Conservation (phyloP, 108 stramenopile species). For the Nannochloropsis salina region DNA sequence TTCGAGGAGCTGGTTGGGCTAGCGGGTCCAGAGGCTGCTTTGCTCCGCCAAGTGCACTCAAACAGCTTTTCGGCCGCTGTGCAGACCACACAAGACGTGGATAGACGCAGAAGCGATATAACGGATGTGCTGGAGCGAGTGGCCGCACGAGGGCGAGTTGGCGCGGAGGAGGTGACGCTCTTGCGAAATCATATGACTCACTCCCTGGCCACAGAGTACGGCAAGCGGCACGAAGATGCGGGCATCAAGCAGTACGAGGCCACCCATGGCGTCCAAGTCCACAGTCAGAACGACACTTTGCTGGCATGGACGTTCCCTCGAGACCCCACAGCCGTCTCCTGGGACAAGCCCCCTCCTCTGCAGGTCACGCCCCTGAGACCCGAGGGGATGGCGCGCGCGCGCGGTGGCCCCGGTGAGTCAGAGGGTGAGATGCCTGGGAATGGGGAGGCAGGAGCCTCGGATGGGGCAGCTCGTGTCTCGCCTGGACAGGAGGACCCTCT, state of each 20-base stretch:
- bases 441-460: background rate
- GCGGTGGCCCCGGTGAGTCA: background rate
- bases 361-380: background rate
- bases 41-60: background rate
- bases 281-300: background rate
- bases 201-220: background rate
- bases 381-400: background rate
- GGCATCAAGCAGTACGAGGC: background rate
- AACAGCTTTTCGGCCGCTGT: background rate
- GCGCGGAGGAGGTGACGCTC: background rate
- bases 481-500: too few species aligned
- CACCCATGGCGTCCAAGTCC: background rate
- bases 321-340: background rate
- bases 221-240: conserved; percentile 1
- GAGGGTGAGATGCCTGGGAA: background rate
- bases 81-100: background rate
- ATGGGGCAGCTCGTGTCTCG: background rate
- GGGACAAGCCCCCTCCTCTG: background rate
- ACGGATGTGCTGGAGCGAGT: background rate
- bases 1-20: background rate
- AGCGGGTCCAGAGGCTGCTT: background rate
- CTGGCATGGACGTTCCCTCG: background rate
- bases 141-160: background rate
- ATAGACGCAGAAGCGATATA: background rate
- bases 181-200: conserved; percentile 2